A percentile compares a stretch with the other conserved stretches of the same genome.
Conservation (phyloP, 2,329 filamentous ascomycete genomes). For the Boeremia lycopersici region DNA sequence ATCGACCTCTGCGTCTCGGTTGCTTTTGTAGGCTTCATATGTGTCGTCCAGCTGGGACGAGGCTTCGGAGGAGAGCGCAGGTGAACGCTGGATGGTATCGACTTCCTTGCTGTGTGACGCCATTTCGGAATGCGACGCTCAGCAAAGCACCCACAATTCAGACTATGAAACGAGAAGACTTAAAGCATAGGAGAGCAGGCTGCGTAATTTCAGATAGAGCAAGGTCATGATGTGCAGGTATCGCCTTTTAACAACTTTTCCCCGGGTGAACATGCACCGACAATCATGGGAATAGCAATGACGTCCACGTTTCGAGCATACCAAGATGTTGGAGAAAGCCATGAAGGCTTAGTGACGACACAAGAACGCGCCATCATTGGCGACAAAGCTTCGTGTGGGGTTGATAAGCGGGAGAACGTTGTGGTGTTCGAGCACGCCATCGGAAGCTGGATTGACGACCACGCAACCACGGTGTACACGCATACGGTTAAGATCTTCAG, state of each 20-base stretch:
- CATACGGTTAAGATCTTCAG: conserved; percentile 1
- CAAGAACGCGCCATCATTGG: conserved; percentile 24
- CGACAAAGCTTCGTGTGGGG: conserved; percentile 15
- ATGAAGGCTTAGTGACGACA: conserved; percentile 19
- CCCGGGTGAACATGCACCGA: conserved; percentile 1
- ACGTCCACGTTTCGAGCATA: not conserved
- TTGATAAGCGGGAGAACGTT: conserved; percentile 5
- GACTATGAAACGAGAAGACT: not conserved
- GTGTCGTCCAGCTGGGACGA: conserved; percentile 40
- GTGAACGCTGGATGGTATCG: conserved; percentile 26
- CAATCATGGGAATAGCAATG: conserved; percentile 7
- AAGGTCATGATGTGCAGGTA: no score
- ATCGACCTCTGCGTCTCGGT: conserved; percentile 24
- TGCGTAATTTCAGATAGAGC: not conserved
- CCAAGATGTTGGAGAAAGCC: conserved; percentile 17
- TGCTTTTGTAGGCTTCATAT: conserved; percentile 41
- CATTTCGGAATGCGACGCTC: conserved; percentile 8
- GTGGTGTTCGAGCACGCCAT: conserved; percentile 29
- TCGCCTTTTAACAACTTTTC: not conserved
- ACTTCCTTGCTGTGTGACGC: conserved; percentile 20
- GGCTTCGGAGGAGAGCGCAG: conserved; percentile 22
- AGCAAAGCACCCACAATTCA: not conserved
- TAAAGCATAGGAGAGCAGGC: not conserved
- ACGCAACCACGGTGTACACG: conserved; percentile 5
- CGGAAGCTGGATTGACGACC: conserved; percentile 28